phyloP scores from a whole-genome alignment of 2,329 filamentous ascomycete species.

The Epichloe uncinata region DNA sequence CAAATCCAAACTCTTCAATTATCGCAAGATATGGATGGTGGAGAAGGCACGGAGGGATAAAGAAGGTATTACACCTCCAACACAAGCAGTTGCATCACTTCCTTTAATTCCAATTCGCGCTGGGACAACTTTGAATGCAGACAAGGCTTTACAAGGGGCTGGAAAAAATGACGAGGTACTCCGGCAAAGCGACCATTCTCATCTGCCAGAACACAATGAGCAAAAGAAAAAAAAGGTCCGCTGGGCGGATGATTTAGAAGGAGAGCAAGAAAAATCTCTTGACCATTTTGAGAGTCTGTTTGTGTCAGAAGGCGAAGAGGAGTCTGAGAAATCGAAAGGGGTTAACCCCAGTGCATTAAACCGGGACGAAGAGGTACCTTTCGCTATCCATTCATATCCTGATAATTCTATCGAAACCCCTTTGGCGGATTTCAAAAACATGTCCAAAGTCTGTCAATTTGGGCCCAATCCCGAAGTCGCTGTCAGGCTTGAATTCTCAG shows the following conservation, averaged over 20 bases:
- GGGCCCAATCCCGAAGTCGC: constrained; percentile 2
- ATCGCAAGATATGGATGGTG: constrained; percentile 3
- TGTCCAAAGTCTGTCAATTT: constrained; percentile 7
- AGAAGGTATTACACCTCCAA: constrained; percentile 4
- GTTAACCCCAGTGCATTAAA: neutral
- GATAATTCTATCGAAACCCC: neutral
- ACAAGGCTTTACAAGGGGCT: neutral
- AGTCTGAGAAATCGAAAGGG: neutral
- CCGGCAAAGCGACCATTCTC: neutral
- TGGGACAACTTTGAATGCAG: neutral
- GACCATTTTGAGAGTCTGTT: constrained; percentile 4
- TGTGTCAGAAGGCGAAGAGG: constrained; percentile 1
- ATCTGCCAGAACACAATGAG: neutral
- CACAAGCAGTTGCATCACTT: neutral
- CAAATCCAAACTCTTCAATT: constrained; percentile 25
- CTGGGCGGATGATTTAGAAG: constrained; percentile 3
- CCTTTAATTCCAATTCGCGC: neutral
- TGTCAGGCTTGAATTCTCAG: constrained; percentile 7
- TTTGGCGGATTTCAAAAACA: neutral
- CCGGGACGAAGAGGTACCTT: neutral
- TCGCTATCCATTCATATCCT: neutral
- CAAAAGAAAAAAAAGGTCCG: constrained; percentile 2
- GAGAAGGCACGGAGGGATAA: constrained; percentile 6
- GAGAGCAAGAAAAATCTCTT: neutral
- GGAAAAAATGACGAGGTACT: neutral